Conservation (phyloP, 1,284 basidiomycete species). For the Cryptococcus sp. region DNA sequence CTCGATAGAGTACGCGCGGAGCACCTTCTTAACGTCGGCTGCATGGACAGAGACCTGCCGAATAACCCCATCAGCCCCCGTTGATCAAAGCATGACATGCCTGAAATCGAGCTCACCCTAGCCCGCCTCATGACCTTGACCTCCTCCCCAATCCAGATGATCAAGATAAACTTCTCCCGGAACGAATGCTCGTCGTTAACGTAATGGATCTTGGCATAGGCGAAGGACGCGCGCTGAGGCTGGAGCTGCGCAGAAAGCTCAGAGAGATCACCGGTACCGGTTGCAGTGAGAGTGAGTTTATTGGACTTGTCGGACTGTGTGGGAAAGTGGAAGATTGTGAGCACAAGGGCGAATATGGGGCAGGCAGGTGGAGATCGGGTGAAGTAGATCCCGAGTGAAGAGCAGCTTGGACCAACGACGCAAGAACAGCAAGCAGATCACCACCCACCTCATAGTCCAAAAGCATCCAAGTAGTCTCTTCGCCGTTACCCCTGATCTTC, state of each 20-base stretch:
- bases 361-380: constrained; percentile 10
- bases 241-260: constrained; percentile 73
- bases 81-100: background rate
- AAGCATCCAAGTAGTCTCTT: constrained; percentile 78
- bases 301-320: constrained; percentile 72
- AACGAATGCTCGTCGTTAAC: constrained; percentile 67
- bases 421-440: background rate
- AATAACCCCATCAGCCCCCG: background rate
- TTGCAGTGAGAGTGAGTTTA: constrained; percentile 69
- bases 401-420: background rate
- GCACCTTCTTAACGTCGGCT: constrained; percentile 74
- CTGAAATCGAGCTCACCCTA: constrained; percentile 61
- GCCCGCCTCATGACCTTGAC: constrained; percentile 88
- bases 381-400: background rate
- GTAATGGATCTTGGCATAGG: constrained; percentile 76
- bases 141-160: constrained; percentile 80
- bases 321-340: background rate
- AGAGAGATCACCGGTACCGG: constrained; percentile 70
- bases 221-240: constrained; percentile 72
- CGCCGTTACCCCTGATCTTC: constrained; percentile 76
- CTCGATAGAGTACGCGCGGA: constrained; percentile 78
- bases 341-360: background rate
- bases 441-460: constrained; percentile 73
- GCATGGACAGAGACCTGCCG: constrained; percentile 78
- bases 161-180: constrained; percentile 84